Base-by-base conservation (phyloP, 257 asterid genomes). In the Dorcoceras hygrometricum region DNA sequence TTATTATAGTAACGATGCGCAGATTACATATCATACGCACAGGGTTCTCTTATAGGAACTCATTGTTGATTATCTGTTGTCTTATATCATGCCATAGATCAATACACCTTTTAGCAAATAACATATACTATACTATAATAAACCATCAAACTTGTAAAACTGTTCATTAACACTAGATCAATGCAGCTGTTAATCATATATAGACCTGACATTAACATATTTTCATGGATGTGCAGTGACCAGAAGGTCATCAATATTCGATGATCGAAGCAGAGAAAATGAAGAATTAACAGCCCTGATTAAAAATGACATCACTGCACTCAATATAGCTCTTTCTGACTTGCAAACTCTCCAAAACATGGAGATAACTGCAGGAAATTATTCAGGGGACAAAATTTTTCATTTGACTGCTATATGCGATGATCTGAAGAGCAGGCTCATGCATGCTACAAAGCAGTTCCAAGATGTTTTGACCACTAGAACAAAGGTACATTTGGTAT, bases 231-330 rank as follows among this genome's bases (percentile, higher is more conserved):
- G 22, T 68, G 18, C 83, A 89, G 96, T 86, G 80, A 87, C 95
- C 43, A 90, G 88, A 69, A 81, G 82, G 68, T 86, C 95, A 7
- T 88, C 95, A 0, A 89, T 90, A 60, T 90, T 90, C 68, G 95
- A 90, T 59, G 97, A 90, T 70, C 92, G 91, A 74, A 83, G 92
- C 81, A 67, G 78, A 79, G 97, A 90, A 82, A 90, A 86, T 67
- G 96, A 88, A 73, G 90, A 88, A 65, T 78, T 88, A 65, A 86
- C 95, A 7, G 71, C 74, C 63, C 61, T 88, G 69, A 88, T 88
- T 50, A 90, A 90, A 75, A 83, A 81, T 75, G 96, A 90, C 48
- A 83, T 90, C 61, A 84, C 89, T 4, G 76, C 89, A 10, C 83
- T 90, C 51, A 88, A 88, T 39, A 65, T 80, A 65, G 92, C 86